Evolutionary conservation across 768 basidiomycete genomes (phyloP), one percentile per base, ranked within the genome.

Genomic region (Termitomyces sp.): DNA sequence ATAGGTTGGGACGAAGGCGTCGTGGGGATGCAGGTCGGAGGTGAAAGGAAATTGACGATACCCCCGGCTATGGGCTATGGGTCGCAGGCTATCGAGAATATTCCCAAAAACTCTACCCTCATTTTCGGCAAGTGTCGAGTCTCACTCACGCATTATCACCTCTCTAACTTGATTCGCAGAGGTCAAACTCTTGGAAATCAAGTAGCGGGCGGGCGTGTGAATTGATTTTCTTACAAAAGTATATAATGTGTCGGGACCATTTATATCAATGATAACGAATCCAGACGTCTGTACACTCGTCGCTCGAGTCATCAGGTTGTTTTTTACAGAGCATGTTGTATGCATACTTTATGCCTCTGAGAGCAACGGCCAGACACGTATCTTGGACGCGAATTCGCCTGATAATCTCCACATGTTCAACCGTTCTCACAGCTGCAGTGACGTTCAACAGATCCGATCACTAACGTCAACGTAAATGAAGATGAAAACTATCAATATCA

Each of bases 1-100:
- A 26, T 57, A 88, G 86, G 90, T 47, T 97, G 95, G 94, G 96
- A 98, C 65, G 77, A 91, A 66, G 96, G 95, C 41, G 79, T 98
- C 56, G 85, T 78, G 31, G 96, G 96, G 34, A 97, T 98, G 94
- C 87, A 91, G 65, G 84, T 88, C 41, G 89, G 86, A 41, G 94
- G 95, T 28, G 94, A 98, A 73, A 84, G 96, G 51, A 74, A 85
- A 57, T 76, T 98, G 62, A 85, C 79, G 44, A 80, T 94, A 50
- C 92, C 92, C 45, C 75, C 89, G 15, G 66, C 76, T 29, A 78
- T 91, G 76, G 88, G 70, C 20, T 91, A 90, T 61, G 96, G 95
- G 45, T 86, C 86, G 66, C 73, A 75, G 64, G 71, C 68, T 15
- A 68, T 72, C 6, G 69, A 66, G n/a, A 80, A 69, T 10, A 94